Conservation (phyloP, 306 rosid species). For the Astragalus membranaceus region DNA sequence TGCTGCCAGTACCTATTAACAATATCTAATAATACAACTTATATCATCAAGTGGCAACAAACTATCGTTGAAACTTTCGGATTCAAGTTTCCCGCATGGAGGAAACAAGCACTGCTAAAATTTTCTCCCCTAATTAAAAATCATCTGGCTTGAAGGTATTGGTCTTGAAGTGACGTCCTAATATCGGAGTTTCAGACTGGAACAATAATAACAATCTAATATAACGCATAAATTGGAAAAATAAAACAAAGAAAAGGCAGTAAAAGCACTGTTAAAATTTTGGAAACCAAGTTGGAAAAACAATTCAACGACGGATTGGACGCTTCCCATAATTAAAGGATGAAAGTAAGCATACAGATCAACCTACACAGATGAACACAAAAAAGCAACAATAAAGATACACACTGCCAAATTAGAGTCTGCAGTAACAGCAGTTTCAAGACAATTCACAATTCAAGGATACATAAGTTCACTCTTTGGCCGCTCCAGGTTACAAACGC, state of each 20-base stretch:
- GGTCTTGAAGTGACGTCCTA: background rate
- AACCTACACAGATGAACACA: slow-evolving; percentile 2
- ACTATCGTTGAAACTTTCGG: background rate
- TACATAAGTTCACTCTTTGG: slow-evolving; percentile 18
- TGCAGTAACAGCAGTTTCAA: slow-evolving; percentile 7
- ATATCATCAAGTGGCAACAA: background rate
- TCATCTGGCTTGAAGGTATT: too few species aligned
- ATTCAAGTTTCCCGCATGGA: background rate
- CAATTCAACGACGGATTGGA: background rate
- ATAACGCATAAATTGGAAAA: background rate
- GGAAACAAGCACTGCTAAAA: background rate
- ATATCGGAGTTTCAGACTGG: background rate
- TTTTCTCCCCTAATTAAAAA: background rate
- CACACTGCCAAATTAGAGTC: slow-evolving; percentile 15
- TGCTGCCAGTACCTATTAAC: background rate
- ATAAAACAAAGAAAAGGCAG: background rate
- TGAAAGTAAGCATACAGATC: background rate
- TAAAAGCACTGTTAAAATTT: background rate
- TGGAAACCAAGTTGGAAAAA: background rate
- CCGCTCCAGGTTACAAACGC: slow-evolving; percentile 32
- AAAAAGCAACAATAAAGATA: background rate
- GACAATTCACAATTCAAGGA: slow-evolving; percentile 11
- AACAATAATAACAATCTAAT: background rate
- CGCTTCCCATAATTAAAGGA: background rate
- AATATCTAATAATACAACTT: background rate